Evolutionary conservation across 805 yeast species (phyloP).

Genomic region (Candida dajiaensis): DNA sequence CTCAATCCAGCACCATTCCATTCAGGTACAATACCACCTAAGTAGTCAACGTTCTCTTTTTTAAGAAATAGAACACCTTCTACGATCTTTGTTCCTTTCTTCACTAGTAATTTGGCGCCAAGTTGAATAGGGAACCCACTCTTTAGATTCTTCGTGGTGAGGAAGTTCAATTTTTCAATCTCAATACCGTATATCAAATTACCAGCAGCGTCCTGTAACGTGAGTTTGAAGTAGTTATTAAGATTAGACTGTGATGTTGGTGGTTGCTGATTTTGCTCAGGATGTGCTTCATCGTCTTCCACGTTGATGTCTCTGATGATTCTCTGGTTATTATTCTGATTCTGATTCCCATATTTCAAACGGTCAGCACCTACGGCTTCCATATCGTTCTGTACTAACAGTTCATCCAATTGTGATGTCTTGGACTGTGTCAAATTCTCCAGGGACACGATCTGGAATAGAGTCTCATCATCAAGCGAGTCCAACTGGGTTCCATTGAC

Average conservation of each 20-base stretch:
- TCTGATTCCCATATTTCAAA: slow-evolving; percentile 23
- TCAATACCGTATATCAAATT: slow-evolving; percentile 55
- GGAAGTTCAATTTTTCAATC: slow-evolving; percentile 43
- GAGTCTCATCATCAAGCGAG: slow-evolving; percentile 21
- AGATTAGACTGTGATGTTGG: slow-evolving; percentile 11
- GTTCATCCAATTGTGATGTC: slow-evolving; percentile 48
- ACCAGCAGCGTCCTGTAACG: slow-evolving; percentile 49
- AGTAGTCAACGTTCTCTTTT: slow-evolving; percentile 24
- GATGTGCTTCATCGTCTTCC: slow-evolving; percentile 30
- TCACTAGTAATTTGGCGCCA: slow-evolving; percentile 54
- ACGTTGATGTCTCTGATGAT: slow-evolving; percentile 43
- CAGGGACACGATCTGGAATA: slow-evolving; percentile 53
- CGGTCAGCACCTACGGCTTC: slow-evolving; percentile 57
- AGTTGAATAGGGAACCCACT: slow-evolving; percentile 35
- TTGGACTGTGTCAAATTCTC: slow-evolving; percentile 48
- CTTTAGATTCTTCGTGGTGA: slow-evolving; percentile 24
- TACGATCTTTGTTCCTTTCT: slow-evolving; percentile 38
- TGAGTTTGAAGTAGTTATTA: slow-evolving; percentile 40
- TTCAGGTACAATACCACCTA: slow-evolving; percentile 33
- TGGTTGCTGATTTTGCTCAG: neutral
- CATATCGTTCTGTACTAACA: slow-evolving; percentile 47
- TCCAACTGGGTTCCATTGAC: neutral
- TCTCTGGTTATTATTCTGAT: slow-evolving; percentile 14
- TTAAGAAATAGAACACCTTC: slow-evolving; percentile 39
- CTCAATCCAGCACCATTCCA: slow-evolving; percentile 32